A percentile compares a stretch with the other conserved stretches of the same genome.
phyloP scores from a whole-genome alignment of 225 moss, liverwort and hornwort species.

The Anthoceros angustus region DNA sequence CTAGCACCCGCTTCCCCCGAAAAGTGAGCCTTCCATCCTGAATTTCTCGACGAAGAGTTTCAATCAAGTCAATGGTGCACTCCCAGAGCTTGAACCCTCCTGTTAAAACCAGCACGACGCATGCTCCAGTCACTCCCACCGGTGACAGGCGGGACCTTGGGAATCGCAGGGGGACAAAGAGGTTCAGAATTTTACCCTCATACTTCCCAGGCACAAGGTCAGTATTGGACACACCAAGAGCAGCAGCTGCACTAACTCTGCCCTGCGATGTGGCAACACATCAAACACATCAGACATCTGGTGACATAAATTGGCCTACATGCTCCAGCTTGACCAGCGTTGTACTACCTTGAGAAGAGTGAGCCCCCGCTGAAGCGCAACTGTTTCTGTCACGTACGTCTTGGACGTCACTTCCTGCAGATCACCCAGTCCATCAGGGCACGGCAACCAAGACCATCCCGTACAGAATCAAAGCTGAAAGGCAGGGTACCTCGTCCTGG shows the following conservation, averaged over 20 bases:
- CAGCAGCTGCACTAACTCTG: conserved; percentile 50
- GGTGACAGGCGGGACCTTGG: conserved; percentile 2
- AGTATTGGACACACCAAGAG: conserved; percentile 48
- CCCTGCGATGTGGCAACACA: conserved; percentile 33
- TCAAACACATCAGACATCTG: neutral
- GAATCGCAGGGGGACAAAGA: conserved; percentile 2
- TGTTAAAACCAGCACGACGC: conserved; percentile 11
- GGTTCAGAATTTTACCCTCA: conserved; percentile 39
- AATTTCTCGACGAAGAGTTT: conserved; percentile 60
- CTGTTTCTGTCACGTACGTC: conserved; percentile 51
- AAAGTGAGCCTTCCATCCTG: conserved; percentile 79
- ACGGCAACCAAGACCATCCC: neutral
- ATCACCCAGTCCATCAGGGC: conserved; percentile 7
- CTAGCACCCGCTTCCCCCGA: conserved; percentile 83
- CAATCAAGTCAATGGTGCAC: conserved; percentile 71
- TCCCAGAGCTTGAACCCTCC: conserved; percentile 98
- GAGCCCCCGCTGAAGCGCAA: conserved; percentile 56
- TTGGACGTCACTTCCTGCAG: conserved; percentile 34
- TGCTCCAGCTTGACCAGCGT: neutral
- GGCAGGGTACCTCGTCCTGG: conserved; percentile 36
- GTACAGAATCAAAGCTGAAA: neutral
- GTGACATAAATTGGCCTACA: neutral
- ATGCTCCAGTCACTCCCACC: neutral
- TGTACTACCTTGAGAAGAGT: conserved; percentile 58
- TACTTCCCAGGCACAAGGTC: conserved; percentile 83